Evolutionary conservation across 2,329 filamentous ascomycete species (phyloP).

Genomic region (Fusarium stilboides): DNA sequence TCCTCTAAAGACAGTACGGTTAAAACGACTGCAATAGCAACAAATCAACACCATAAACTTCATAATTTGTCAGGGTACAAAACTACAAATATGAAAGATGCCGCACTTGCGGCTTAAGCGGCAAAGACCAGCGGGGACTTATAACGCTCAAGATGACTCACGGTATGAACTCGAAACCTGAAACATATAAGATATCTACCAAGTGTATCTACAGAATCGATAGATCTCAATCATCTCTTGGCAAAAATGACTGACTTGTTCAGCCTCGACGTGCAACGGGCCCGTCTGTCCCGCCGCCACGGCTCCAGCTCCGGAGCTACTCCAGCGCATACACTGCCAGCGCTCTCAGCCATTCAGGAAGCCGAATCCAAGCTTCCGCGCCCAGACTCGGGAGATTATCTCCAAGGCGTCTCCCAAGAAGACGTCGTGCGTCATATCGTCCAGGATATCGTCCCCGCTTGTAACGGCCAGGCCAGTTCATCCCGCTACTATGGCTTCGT

Average conservation of each 20-base stretch:
- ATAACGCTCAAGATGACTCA: conserved; percentile 4
- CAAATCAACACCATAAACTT: conserved; percentile 19
- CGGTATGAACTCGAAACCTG: neutral
- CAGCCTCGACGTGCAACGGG: conserved; percentile 43
- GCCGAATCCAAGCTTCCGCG: conserved; percentile 60
- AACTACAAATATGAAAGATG: no score
- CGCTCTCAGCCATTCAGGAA: conserved; percentile 51
- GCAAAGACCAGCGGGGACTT: conserved; percentile 26
- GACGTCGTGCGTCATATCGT: conserved; percentile 60
- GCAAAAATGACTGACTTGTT: conserved; percentile 49
- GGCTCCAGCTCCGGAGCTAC: conserved; percentile 17
- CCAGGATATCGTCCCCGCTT: conserved; percentile 66
- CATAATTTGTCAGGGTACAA: neutral
- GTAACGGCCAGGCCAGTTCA: conserved; percentile 76
- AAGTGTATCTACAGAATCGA: neutral
- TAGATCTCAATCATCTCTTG: neutral
- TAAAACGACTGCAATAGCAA: neutral
- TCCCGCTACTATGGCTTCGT: conserved; percentile 90
- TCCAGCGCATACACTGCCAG: conserved; percentile 58
- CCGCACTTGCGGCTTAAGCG: conserved; percentile 36
- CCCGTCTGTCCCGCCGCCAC: conserved; percentile 46
- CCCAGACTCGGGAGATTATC: conserved; percentile 50
- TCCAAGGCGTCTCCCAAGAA: conserved; percentile 52
- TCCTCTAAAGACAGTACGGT: neutral
- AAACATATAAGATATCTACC: neutral